A percentile compares a stretch with the other conserved stretches of the same genome.
Conservation (phyloP, 2,329 filamentous ascomycete species). For the Aureobasidium subglaciale region DNA sequence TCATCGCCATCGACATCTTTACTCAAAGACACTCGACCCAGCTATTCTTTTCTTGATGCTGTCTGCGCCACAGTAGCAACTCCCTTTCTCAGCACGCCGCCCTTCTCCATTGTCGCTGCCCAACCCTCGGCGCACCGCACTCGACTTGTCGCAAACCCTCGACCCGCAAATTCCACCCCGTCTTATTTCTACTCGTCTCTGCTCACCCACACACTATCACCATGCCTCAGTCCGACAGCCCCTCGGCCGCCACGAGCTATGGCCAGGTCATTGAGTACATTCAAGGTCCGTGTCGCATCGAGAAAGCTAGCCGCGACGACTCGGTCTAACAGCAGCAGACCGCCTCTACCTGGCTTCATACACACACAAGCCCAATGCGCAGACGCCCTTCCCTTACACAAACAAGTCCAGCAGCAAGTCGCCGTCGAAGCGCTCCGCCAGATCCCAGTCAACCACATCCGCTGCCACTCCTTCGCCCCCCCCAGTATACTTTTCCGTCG, state of each 20-base stretch:
- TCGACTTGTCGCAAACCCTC: background rate
- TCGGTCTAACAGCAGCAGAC: constrained; percentile 48
- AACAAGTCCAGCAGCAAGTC: constrained; percentile 50
- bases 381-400: constrained; percentile 76
- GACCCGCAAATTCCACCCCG: background rate
- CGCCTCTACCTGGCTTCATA: constrained; percentile 93
- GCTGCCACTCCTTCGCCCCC: constrained; percentile 42
- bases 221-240: constrained; percentile 23
- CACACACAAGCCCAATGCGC: constrained; percentile 67
- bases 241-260: constrained; percentile 47
- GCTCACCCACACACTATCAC: background rate
- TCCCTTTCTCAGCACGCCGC: background rate
- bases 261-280: constrained; percentile 96
- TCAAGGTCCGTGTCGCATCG: constrained; percentile 57
- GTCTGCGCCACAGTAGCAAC: background rate
- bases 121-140: background rate
- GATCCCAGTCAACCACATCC: constrained; percentile 51
- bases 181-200: background rate
- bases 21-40: background rate
- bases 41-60: constrained; percentile 15
- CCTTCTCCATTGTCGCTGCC: background rate
- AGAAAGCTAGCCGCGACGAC: background rate
- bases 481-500: constrained; percentile 92
- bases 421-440: constrained; percentile 67
- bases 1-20: background rate